Conservation (phyloP, 345 rosid genomes). For the Citrus hindsii region DNA sequence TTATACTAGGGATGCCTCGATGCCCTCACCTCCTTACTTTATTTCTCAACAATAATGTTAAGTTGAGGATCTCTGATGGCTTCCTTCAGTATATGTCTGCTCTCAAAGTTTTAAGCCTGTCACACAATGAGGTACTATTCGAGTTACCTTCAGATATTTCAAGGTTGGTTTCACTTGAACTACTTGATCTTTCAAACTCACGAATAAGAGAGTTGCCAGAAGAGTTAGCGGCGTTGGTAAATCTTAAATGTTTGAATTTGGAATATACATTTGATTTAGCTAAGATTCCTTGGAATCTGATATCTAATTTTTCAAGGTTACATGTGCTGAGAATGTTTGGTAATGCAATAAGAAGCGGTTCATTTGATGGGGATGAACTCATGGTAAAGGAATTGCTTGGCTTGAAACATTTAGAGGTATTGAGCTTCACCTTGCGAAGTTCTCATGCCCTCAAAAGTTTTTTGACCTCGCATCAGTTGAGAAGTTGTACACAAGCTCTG, state of each 20-base stretch:
- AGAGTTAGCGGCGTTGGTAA: no score
- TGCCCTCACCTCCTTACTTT: no score
- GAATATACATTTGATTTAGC: no score
- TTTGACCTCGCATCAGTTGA: no score
- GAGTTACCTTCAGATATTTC: slow-evolving; percentile 26
- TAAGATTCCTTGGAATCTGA: no score
- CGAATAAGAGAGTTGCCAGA: no score
- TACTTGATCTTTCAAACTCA: neutral
- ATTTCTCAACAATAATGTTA: neutral
- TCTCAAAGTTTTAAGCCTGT: slow-evolving; percentile 33
- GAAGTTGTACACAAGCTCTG: no score
- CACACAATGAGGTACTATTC: neutral
- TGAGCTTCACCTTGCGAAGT: neutral
- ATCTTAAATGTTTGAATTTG: neutral
- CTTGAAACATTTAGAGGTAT: neutral
- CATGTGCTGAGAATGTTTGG: no score
- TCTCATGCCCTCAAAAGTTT: neutral
- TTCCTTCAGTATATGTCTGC: slow-evolving; percentile 21
- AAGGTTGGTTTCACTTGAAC: neutral
- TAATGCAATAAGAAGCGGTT: neutral
- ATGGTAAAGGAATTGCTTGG: neutral
- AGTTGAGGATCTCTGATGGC: neutral
- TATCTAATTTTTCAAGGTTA: no score
- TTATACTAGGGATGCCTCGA: no score
- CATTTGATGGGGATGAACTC: no score